Base-by-base conservation (phyloP, 1,284 basidiomycete genomes). In the Cryptococcus deneoformans region DNA sequence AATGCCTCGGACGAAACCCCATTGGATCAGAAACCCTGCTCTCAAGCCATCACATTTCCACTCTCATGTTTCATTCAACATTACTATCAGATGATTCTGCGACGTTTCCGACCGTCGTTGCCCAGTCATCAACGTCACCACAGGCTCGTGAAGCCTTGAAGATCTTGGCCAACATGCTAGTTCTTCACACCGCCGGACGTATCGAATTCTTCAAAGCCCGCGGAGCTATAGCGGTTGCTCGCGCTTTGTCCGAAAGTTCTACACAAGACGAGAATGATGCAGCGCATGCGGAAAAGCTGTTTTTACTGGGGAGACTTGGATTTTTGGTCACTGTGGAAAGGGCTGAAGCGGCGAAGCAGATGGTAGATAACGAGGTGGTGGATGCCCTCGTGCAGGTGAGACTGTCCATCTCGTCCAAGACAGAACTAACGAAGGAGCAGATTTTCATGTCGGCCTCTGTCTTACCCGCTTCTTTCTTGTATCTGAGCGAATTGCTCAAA, bases 1-100 rank as follows among this genome's bases (percentile, higher is more conserved):
- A 93, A 76, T 84, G 82, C 2, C 80, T 93, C 2, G 88, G 87
- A 20, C 86, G 87, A 66, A 83, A 86, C 56, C 85, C 84, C 0
- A 78, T 84, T 5, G 88, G 87, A 11, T 90, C 90, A 8, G 77
- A 81, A 54, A 79, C 85, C 46, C 80, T 93, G 29, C 82, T 85
- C 9, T 79, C 64, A 8, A 34, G 54, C 11, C 40, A 54, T 2
- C 50, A 64, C 42, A 56, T 75, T 42, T 20, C 56, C 0, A 74
- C 62, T 4, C 49, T 77, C 42, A 47, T 69, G 10, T 61, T 65
- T 52, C 75, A 77, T 56, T 64, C 72, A 0, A 50, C 60, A 1
- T 62, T 75, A 24, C 67, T 68, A 24, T 53, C 65, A 36, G 44
- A 40, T 8, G 45, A 46, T 9, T 52, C 54, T 11, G 40, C 50